A percentile compares a stretch with the other conserved stretches of the same genome.
Evolutionary conservation across 2,329 filamentous ascomycete species (phyloP).

Genomic region (Hypoxylon sp.): DNA sequence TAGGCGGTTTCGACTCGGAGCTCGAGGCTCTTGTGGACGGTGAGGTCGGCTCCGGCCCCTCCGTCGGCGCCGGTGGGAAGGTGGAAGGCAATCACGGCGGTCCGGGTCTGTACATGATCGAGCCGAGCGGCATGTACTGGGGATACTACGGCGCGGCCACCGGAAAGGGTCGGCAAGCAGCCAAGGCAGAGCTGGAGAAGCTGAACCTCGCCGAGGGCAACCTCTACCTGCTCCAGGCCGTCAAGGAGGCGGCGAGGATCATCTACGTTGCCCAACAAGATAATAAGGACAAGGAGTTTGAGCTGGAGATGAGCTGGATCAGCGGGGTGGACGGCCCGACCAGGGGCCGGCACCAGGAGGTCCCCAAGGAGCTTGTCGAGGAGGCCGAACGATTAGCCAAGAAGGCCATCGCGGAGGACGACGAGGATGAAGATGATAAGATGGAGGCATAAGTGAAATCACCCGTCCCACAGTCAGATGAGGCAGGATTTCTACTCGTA

Average conservation of each 20-base stretch:
- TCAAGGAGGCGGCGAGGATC: slow-evolving; percentile 96
- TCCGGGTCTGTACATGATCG: slow-evolving; percentile 97
- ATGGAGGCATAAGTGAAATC: slow-evolving; percentile 81
- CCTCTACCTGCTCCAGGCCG: slow-evolving; percentile 84
- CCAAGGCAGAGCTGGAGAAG: slow-evolving; percentile 99
- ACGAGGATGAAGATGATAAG: slow-evolving; percentile 85
- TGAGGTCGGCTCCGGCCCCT: slow-evolving; percentile 85
- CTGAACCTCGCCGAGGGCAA: slow-evolving; percentile 83
- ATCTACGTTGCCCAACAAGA: slow-evolving; percentile 98
- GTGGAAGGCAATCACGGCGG: slow-evolving; percentile 81
- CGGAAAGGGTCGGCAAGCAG: slow-evolving; percentile 94
- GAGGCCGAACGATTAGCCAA: slow-evolving; percentile 95
- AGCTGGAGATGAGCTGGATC: slow-evolving; percentile 99
- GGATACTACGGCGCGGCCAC: slow-evolving; percentile 98
- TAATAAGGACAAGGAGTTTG: slow-evolving; percentile 99
- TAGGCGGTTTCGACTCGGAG: slow-evolving; percentile 94
- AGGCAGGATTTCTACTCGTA: slow-evolving; percentile 38
- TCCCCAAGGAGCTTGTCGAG: slow-evolving; percentile 88
- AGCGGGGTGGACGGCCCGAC: slow-evolving; percentile 86
- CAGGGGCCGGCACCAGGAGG: slow-evolving; percentile 91
- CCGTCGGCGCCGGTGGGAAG: slow-evolving; percentile 85
- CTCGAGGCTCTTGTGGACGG: slow-evolving; percentile 87
- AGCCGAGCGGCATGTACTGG: slow-evolving; percentile 97
- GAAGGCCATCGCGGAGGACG: slow-evolving; percentile 87
- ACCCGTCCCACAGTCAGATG: background rate